phyloP scores from a whole-genome alignment of 495 filamentous ascomycete species.

The Alectoria sarmentosa region DNA sequence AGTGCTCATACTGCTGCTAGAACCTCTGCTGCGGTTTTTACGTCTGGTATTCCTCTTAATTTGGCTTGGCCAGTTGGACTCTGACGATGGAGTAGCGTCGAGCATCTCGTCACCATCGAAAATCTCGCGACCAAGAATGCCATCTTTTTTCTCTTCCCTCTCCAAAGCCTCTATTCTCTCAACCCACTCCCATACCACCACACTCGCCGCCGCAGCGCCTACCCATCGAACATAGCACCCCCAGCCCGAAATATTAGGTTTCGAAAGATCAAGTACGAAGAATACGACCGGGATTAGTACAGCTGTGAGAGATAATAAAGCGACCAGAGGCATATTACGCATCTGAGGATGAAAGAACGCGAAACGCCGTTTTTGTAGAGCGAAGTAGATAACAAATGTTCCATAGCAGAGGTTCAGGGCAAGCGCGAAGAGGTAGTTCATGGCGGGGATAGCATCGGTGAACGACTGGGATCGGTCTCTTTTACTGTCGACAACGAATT shows the following conservation, averaged over 20 bases:
- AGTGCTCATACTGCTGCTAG: constrained; percentile 36
- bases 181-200: constrained; percentile 99
- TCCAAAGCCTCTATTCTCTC: constrained; percentile 97
- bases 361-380: constrained; percentile 83
- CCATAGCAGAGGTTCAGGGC: constrained; percentile 85
- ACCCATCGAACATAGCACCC: constrained; percentile 98
- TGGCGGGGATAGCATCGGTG: constrained; percentile 80
- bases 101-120: constrained; percentile 98
- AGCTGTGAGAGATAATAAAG: constrained; percentile 66
- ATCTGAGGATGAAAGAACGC: constrained; percentile 91
- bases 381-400: constrained; percentile 93
- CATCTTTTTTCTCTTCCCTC: constrained; percentile 91
- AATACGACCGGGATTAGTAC: constrained; percentile 91
- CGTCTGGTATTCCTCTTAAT: neutral
- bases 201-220: constrained; percentile 89
- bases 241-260: constrained; percentile 85
- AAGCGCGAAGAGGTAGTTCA: constrained; percentile 90
- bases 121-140: constrained; percentile 86
- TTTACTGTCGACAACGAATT: constrained; percentile 59
- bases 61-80: constrained; percentile 44
- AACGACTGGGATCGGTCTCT: constrained; percentile 62
- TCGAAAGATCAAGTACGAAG: constrained; percentile 88
- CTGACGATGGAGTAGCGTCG: constrained; percentile 59
- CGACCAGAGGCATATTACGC: constrained; percentile 84
- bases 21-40: constrained; percentile 27